Base-by-base conservation (phyloP, 257 asterid genomes). In the Pogostemon cablin region DNA sequence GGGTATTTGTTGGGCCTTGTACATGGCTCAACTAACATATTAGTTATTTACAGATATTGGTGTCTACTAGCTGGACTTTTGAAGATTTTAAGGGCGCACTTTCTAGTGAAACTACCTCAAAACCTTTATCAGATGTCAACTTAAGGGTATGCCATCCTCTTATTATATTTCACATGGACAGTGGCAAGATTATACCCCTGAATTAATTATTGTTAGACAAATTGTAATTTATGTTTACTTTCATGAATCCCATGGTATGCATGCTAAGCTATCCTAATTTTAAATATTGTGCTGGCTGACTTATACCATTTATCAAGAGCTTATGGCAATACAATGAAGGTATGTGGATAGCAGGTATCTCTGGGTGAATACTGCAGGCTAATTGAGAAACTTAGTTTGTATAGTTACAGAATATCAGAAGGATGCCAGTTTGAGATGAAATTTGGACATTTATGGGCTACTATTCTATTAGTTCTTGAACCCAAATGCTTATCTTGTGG, bases 21-120 rank as follows among this genome's bases (percentile, higher is more conserved):
- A 64, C 60, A 62, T 48, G 32, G 64, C 67, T 62, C 67, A 63
- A 7, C 37, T 60, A 60, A 62, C 17, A 17, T 12, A 41, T 42
- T 42, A 60, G 56, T 37, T 32, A 50, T 75, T 78, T 69, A 25
- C 81, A 93, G 96, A 74, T 85, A 72, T 81, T 80, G 38, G 67
- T 93, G 83, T 80, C 91, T 52, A 78, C 91, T 32, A 77, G 80
- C 55, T 89, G 88, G 92, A 85, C 81, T 55, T 55, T 89, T 65
- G 98, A 91, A 68, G 93, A 89, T 77, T 86, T 89, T 67, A 89
- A 87, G 80, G 71, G 69, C 68, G 81, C 88, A 17, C 79, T 93
- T 77, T 42, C 84, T 0, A 79, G 81, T 64, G 86, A 81, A 62
- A 76, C 63, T 47, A 78, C 75, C 62, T 75, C 79, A 7, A 85